A percentile compares a stretch with the other conserved stretches of the same genome.
phyloP scores from a whole-genome alignment of 768 basidiomycete genomes.

The Xerocomus potaroensis region DNA sequence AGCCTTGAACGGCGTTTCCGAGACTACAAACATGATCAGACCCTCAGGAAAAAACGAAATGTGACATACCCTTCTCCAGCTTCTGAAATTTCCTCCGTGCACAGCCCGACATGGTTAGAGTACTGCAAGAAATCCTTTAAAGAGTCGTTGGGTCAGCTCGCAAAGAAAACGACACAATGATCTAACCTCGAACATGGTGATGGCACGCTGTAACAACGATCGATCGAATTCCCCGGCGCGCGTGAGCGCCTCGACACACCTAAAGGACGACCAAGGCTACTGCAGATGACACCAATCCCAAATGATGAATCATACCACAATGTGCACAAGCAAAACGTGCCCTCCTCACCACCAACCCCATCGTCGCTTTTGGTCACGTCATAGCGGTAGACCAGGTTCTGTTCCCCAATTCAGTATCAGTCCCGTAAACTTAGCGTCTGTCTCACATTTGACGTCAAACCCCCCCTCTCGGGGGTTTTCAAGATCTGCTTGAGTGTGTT shows the following conservation, averaged over 20 bases:
- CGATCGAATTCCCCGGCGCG: slow-evolving; percentile 79
- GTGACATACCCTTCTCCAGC: slow-evolving; percentile 72
- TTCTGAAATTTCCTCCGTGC: slow-evolving; percentile 81
- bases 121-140: slow-evolving; percentile 71
- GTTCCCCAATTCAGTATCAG: slow-evolving; percentile 4
- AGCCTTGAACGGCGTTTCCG: slow-evolving; percentile 86
- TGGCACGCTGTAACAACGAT: slow-evolving; percentile 58
- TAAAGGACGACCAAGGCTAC: slow-evolving; percentile 20
- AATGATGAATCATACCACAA: slow-evolving; percentile 49
- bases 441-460: slow-evolving; percentile 78
- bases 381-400: slow-evolving; percentile 88
- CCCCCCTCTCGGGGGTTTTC: slow-evolving; percentile 85
- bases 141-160: not conserved
- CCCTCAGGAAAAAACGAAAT: not conserved
- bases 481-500: slow-evolving; percentile 80
- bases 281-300: not conserved
- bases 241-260: slow-evolving; percentile 87
- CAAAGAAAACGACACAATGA: not conserved
- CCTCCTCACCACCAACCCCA: slow-evolving; percentile 94
- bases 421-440: not conserved
- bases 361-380: slow-evolving; percentile 83
- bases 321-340: slow-evolving; percentile 89
- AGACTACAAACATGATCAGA: slow-evolving; percentile 41
- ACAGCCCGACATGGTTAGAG: slow-evolving; percentile 83
- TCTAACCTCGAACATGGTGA: slow-evolving; percentile 86